phyloP scores from a whole-genome alignment of 1,139 yeast genomes.

The Pichia sp. region DNA sequence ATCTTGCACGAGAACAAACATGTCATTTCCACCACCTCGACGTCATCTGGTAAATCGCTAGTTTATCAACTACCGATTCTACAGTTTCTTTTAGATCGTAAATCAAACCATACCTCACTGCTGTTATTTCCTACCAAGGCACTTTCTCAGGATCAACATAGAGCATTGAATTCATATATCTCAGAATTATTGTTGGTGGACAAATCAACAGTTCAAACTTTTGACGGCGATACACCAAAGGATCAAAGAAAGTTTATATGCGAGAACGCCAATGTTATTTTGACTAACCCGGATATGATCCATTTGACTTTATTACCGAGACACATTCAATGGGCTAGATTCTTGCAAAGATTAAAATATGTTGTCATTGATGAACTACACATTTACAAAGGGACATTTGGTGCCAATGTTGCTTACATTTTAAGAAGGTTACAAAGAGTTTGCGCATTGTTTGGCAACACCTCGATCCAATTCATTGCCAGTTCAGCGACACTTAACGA shows the following conservation, averaged over 20 bases:
- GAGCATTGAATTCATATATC: conserved; percentile 62
- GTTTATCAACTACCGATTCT: conserved; percentile 86
- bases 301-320: conserved; percentile 81
- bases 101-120: conserved; percentile 63
- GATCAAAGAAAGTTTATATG: conserved; percentile 45
- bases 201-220: conserved; percentile 52
- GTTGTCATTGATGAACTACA: conserved; percentile 90
- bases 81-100: conserved; percentile 31
- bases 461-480: conserved; percentile 55
- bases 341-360: conserved; percentile 53
- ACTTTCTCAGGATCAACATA: conserved; percentile 88
- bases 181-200: conserved; percentile 27
- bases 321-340: conserved; percentile 63
- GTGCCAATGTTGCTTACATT: conserved; percentile 81
- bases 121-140: conserved; percentile 96
- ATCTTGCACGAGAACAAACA: conserved; percentile 43
- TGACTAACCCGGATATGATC: conserved; percentile 92
- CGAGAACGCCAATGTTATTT: conserved; percentile 63
- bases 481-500: conserved; percentile 88
- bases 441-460: conserved; percentile 46
- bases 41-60: conserved; percentile 91
- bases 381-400: conserved; percentile 83
- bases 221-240: conserved; percentile 85
- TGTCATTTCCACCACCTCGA: conserved; percentile 83
- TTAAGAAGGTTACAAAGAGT: conserved; percentile 69